Percentiles rank a stretch among this genome's conserved stretches.
phyloP scores from a whole-genome alignment of 306 rosid genomes.

The Lupinus albus region DNA sequence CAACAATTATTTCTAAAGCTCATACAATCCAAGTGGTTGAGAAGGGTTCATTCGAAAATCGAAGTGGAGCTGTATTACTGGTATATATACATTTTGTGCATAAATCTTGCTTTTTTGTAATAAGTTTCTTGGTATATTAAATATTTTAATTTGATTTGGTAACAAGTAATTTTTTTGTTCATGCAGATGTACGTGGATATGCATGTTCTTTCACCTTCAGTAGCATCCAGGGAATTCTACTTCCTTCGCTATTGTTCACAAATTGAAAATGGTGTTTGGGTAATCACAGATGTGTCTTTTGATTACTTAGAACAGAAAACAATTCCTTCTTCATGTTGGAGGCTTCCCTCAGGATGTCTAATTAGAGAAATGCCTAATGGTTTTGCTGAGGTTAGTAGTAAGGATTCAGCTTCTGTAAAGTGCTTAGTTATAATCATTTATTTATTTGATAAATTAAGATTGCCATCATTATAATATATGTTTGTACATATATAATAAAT shows the following conservation, averaged over 20 bases:
- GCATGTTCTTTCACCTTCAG: neutral
- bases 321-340: neutral
- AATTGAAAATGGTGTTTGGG: neutral
- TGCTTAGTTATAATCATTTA: too few relatives aligned
- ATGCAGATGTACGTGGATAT: neutral
- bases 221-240: neutral
- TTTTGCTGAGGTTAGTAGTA: too few relatives aligned
- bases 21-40: constrained; percentile 54
- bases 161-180: too few relatives aligned
- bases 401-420: too few relatives aligned
- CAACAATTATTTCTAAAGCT: constrained; percentile 59
- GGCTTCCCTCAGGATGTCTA: neutral
- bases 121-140: too few relatives aligned
- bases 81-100: too few relatives aligned
- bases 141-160: too few relatives aligned
- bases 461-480: too few relatives aligned
- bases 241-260: neutral
- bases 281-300: neutral
- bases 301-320: neutral
- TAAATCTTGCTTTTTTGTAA: too few relatives aligned
- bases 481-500: too few relatives aligned
- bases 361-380: neutral
- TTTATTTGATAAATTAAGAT: too few relatives aligned
- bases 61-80: constrained; percentile 37
- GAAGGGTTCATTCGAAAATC: constrained; percentile 41